Evolutionary conservation across 257 asterid species (phyloP), one percentile per base, ranked within the genome.

Genomic region (Datura wrightii): DNA sequence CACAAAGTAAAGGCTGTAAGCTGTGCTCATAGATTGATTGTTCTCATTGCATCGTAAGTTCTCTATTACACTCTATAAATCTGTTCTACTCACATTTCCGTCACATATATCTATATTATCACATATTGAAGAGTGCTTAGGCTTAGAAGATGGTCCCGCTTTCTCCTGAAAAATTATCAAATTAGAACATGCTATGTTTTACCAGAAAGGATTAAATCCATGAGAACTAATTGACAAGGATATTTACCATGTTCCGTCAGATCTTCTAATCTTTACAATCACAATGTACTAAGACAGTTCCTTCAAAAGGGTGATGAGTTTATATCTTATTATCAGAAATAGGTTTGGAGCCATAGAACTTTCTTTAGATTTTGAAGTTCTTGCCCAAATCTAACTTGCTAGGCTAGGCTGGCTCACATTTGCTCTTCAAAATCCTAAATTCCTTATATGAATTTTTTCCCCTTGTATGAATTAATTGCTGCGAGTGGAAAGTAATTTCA

Each of bases 41-140:
- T 83, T 54, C 81, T 19, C 44, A n/a, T 69, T 58, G 81, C 42
- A 83, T 69, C 69, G 6, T 36, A 37, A 63, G 69, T 69, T 83
- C 42, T 83, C 85, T 37, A 72, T 69, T 55, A 58, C 81, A 53
- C 80, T 76, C 2, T 41, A 39, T 16, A 16, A 50, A 24, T 76
- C 11, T 74, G 59, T 15, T 50, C 44, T 14, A 50, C 11, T 76
- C 8, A 2, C 79, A 50, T 50, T 6, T 52, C n/a, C 4, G n/a
- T 76, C 62, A 8, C 59, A 55, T 50, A 31, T 9, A 70, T 76
- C 7, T 50, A 50, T 15, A 14, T 74, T 46, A 48, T 76, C 46
- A 50, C 24, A 24, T 36, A 31, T 50, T 37, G 82, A 50, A 76
- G 62, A 31, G 8, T 50, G 39, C 19, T 76, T 50, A 36, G 72